Evolutionary conservation across 140 eudicot species (phyloP).

Genomic region (Ambrosia hybrid): DNA sequence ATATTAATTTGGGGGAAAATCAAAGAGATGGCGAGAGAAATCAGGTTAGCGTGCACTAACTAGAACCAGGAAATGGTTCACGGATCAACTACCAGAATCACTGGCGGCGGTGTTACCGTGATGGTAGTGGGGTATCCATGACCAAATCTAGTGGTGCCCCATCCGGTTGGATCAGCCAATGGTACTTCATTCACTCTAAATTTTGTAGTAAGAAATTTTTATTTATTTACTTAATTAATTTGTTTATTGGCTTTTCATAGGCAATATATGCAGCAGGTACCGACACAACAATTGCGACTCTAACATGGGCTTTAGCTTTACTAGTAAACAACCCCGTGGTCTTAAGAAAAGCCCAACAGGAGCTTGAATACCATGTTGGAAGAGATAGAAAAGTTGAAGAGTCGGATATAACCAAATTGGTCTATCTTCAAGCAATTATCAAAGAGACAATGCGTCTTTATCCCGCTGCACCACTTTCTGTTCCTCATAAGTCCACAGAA

Average conservation of each 20-base stretch:
- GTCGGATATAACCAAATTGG: neutral
- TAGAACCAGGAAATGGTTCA: no score
- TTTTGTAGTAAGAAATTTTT: no score
- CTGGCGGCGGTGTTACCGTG: no score
- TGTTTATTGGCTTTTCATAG: neutral
- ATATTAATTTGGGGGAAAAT: no score
- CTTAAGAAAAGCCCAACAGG: neutral
- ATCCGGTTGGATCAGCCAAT: no score
- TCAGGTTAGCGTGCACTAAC: no score
- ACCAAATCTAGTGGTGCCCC: no score
- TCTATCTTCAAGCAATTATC: neutral
- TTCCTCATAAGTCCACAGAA: neutral
- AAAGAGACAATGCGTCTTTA: constrained; percentile 2
- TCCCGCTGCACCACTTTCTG: neutral
- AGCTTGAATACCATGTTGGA: neutral
- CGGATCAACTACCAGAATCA: no score
- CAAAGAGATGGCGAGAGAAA: no score
- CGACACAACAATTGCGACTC: neutral
- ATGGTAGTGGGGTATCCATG: no score
- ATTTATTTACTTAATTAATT: no score
- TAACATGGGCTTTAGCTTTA: constrained; percentile 6
- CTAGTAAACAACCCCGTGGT: neutral
- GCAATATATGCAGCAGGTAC: neutral
- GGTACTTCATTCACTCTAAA: no score
- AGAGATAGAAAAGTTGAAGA: neutral